Conservation (phyloP, 805 yeast genomes). For the Tetrapisispora arboricola region DNA sequence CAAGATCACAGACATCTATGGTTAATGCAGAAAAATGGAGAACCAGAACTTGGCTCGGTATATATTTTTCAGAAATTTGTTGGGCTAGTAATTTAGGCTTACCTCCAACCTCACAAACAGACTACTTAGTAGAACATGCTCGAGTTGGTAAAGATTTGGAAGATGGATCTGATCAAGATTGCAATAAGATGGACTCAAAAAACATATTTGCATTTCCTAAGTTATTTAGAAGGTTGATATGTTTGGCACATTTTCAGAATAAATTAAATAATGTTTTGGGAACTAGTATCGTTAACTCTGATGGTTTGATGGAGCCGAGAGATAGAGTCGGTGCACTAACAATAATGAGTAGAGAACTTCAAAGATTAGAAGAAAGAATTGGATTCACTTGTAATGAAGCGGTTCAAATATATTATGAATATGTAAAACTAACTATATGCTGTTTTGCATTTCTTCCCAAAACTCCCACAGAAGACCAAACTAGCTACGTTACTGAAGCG, state of each 20-base stretch:
- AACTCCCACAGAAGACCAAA: conserved; percentile 78
- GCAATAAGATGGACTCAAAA: background rate
- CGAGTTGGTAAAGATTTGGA: conserved; percentile 42
- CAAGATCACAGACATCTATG: conserved; percentile 77
- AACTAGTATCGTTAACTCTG: conserved; percentile 71
- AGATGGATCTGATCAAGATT: background rate
- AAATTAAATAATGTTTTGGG: conserved; percentile 82
- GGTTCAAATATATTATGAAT: conserved; percentile 68
- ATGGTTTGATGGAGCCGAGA: conserved; percentile 77
- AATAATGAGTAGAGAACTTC: conserved; percentile 70
- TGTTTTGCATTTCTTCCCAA: conserved; percentile 88
- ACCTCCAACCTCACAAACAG: conserved; percentile 80
- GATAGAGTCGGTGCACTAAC: conserved; percentile 72
- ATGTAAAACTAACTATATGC: conserved; percentile 72
- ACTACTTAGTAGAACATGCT: conserved; percentile 71
- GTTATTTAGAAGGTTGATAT: conserved; percentile 59
- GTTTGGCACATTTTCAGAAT: conserved; percentile 72
- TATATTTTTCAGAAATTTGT: conserved; percentile 79
- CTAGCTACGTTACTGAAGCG: conserved; percentile 71
- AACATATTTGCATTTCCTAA: conserved; percentile 39
- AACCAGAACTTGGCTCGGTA: conserved; percentile 84
- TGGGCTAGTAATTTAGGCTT: conserved; percentile 83
- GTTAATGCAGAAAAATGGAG: conserved; percentile 93
- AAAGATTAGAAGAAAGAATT: conserved; percentile 54
- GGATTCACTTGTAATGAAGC: conserved; percentile 54